Base-by-base conservation (phyloP, 305 asterid genomes). In the Andrographis paniculata region DNA sequence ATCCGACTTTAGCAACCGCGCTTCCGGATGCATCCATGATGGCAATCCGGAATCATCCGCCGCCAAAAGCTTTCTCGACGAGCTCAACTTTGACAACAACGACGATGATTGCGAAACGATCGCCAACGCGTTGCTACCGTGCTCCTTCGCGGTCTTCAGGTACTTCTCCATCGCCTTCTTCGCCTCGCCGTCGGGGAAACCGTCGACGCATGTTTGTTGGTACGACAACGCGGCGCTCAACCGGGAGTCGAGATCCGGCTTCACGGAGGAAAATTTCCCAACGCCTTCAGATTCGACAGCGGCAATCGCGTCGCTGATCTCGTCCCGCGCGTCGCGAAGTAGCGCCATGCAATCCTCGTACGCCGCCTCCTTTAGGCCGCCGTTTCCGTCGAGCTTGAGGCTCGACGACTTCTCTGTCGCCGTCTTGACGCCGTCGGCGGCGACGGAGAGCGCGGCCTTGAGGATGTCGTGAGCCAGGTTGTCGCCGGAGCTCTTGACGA, bases 171-270 rank as follows among this genome's bases (percentile, higher is more conserved):
- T 43, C 8, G 47, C 13, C 1, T 37, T 62, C 66, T 73, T 82
- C 46, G 76, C 76, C 24, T 58, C 46, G 0, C 88, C 94, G 1
- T 80, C 87, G 0, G 93, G 84, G 19, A 82, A 70, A 0, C 86
- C 94, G 23, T 89, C 98, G 5, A 78, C 42, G 53, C 98, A 89
- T 9, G 87, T 74, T 21, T 80, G 75, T 45, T 89, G 94, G 49
- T 78, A 85, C 1, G 94, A 74, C 52, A 89, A 20, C 0, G 76
- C 94, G 0, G 95, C 95, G 45, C 94, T 89, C 47, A 89, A 20
- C 87, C 83, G 76, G 27, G 80, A 85, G 60, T 78, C 71, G 1
- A 89, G 14, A 22, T 89, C 95, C 0, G 69, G 65, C 9, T 57
- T 59, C 6, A 28, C 13, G 0, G 69, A 12, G 0, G 68, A 9